These are phyloP conservation scores for Phlebopus sp. DNA, from an alignment of 1,284 basidiomycete species.

Conservation along the genomic window DNA sequence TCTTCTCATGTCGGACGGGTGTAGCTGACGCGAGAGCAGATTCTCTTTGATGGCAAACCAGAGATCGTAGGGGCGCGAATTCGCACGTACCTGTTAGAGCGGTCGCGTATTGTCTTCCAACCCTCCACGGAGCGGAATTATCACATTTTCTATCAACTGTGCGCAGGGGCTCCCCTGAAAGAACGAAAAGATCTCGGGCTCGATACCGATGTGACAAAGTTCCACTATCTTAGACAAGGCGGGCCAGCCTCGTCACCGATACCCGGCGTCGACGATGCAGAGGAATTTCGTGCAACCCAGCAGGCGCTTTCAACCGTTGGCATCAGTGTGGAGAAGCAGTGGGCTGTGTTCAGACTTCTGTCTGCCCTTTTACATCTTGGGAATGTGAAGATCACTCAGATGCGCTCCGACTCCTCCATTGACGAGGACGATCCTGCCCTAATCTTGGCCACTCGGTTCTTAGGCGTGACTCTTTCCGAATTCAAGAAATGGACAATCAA, in stretches of 20 bases:
- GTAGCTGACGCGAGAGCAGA: conserved; percentile 46
- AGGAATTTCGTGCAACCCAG: conserved; percentile 93
- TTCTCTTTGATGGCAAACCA: conserved; percentile 92
- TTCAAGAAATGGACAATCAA: conserved; percentile 99
- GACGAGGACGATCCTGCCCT: conserved; percentile 86
- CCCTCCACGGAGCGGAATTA: conserved; percentile 97
- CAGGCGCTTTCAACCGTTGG: conserved; percentile 95
- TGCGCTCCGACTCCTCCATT: conserved; percentile 81
- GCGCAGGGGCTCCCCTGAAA: conserved; percentile 92
- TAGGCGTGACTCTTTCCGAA: conserved; percentile 89
- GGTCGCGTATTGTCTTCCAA: conserved; percentile 96
- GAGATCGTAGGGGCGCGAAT: conserved; percentile 98
- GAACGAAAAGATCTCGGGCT: conserved; percentile 94
- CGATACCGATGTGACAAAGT: conserved; percentile 82
- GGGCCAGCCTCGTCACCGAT: conserved; percentile 86
- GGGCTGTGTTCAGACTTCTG: conserved; percentile 95
- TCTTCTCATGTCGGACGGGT: conserved; percentile 1
- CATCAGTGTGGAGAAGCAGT: conserved; percentile 95
- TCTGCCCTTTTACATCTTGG: conserved; percentile 95
- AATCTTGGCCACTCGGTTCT: conserved; percentile 79
- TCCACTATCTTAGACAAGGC: conserved; percentile 93
- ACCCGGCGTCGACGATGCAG: conserved; percentile 89
- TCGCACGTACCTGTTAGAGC: conserved; percentile 95
- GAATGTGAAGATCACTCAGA: conserved; percentile 87
- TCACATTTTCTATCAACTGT: conserved; percentile 99